These are phyloP conservation scores for Agapanthus africanus DNA, from an alignment of 106 monocot genomes.

Conservation along the genomic window DNA sequence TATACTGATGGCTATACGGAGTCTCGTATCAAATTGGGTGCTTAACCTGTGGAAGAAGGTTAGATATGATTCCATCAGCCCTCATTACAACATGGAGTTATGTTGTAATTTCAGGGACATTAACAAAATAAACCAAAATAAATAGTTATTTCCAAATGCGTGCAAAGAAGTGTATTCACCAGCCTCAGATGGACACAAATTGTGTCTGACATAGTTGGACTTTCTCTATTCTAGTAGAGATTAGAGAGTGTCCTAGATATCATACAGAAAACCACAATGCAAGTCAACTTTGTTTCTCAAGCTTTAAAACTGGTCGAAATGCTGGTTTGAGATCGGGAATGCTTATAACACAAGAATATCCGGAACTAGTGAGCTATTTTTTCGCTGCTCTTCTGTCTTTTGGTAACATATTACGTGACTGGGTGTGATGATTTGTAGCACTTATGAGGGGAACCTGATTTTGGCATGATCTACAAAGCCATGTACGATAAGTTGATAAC, in stretches of 20 bases:
- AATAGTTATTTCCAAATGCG: not conserved
- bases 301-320: not conserved
- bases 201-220: not conserved
- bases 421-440: not conserved
- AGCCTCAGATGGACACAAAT: not conserved
- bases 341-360: not conserved
- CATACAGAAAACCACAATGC: not conserved
- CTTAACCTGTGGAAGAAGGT: not conserved
- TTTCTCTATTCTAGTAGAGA: not conserved
- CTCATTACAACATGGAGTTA: not conserved
- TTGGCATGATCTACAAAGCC: not conserved
- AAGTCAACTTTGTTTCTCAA: not conserved
- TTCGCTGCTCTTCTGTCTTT: not conserved
- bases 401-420: not conserved
- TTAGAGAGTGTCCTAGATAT: not conserved
- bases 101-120: no score
- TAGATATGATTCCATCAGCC: not conserved
- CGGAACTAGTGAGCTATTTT: not conserved
- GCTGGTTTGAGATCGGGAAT: not conserved
- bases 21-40: not conserved
- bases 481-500: not conserved
- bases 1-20: no score
- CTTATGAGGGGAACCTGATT: not conserved
- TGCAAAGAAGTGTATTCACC: no score
- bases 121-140: not conserved